phyloP scores from a whole-genome alignment of 495 filamentous ascomycete species.

The Apodospora peruviana region DNA sequence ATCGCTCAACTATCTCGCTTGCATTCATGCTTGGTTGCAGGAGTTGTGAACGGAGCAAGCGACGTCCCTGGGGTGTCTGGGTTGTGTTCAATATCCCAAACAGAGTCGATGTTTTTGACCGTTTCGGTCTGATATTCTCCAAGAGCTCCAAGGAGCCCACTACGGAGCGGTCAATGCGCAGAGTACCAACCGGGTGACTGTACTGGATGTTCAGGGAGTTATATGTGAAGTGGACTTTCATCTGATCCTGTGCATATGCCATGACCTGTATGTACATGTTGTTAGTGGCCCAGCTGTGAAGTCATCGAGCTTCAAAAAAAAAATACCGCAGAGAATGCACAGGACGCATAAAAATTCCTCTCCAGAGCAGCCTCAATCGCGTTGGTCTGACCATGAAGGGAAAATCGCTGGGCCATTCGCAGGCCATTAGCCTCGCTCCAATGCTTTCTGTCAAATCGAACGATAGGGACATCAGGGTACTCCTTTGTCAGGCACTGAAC shows the following conservation, averaged over 20 bases:
- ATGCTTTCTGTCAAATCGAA: conserved; percentile 69
- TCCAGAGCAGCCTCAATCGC: conserved; percentile 71
- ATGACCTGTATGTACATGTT: conserved; percentile 50
- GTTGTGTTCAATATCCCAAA: conserved; percentile 83
- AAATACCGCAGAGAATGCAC: conserved; percentile 77
- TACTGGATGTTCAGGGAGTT: conserved; percentile 84
- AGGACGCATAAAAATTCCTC: conserved; percentile 84
- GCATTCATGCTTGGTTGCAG: conserved; percentile 81
- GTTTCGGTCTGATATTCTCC: conserved; percentile 69
- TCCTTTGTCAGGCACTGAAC: conserved; percentile 60
- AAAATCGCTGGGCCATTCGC: conserved; percentile 72
- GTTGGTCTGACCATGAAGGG: conserved; percentile 70
- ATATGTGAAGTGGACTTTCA: conserved; percentile 55
- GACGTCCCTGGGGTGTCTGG: conserved; percentile 78
- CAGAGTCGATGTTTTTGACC: conserved; percentile 69
- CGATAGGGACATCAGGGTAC: conserved; percentile 51
- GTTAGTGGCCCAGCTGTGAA: not conserved
- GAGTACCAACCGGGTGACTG: conserved; percentile 81
- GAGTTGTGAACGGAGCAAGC: conserved; percentile 74
- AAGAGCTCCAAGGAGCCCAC: conserved; percentile 82
- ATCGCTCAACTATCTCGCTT: conserved; percentile 55
- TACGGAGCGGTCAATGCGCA: conserved; percentile 90
- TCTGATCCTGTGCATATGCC: conserved; percentile 70
- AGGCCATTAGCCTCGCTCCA: conserved; percentile 82
- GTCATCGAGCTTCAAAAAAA: not conserved